Percentiles rank a stretch among this genome's conserved stretches.
Conservation (phyloP, 148 eudicot species). For the Diospyros lotus region DNA sequence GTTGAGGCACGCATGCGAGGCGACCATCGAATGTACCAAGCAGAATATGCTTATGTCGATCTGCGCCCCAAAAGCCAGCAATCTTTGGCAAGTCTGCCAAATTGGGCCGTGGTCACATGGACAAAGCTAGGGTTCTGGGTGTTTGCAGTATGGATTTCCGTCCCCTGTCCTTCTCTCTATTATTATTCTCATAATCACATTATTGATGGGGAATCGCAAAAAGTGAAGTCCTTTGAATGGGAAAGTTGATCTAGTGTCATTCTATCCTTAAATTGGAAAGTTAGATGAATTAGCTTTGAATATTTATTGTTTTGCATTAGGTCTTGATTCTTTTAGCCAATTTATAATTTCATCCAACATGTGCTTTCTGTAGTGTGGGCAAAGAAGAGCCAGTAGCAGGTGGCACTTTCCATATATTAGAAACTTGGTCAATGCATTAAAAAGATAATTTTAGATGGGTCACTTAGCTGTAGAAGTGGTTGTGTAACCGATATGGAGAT, state of each 20-base stretch:
- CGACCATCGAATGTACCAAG: constrained; percentile 75
- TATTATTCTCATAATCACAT: background rate
- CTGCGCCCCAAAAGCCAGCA: constrained; percentile 85
- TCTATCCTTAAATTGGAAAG: background rate
- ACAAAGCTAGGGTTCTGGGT: constrained; percentile 85
- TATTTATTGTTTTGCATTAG: no score
- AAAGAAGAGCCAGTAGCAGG: no score
- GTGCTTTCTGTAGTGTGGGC: no score
- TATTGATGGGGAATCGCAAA: no score
- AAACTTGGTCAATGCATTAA: no score
- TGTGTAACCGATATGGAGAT: background rate
- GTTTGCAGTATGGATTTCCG: constrained; percentile 39
- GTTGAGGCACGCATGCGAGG: constrained; percentile 67
- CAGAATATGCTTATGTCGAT: constrained; percentile 67
- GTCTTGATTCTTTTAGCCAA: no score
- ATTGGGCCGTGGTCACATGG: constrained; percentile 68
- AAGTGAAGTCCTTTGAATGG: no score
- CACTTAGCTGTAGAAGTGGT: background rate
- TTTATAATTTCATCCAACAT: no score
- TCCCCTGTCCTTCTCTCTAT: background rate
- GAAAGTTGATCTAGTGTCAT: no score
- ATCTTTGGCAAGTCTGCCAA: constrained; percentile 78
- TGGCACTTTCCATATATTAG: no score
- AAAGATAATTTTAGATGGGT: background rate
- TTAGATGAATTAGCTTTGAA: no score